These are phyloP conservation scores for Aureobasidium sp. DNA, from an alignment of 2,329 filamentous ascomycete species.

Conservation along the genomic window DNA sequence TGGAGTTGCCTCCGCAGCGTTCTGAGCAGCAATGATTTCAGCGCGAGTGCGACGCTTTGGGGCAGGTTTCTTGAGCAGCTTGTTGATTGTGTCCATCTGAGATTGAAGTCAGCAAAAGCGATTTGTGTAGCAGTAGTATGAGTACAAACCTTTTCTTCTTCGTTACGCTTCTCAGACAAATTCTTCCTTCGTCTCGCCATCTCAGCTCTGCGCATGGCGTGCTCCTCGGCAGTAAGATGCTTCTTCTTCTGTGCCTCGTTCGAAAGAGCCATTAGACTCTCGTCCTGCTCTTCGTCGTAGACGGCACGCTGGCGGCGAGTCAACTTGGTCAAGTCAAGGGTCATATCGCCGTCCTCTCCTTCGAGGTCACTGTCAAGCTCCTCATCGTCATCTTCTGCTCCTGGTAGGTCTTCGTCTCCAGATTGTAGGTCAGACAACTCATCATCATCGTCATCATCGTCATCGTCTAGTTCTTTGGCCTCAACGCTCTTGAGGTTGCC, in stretches of 20 bases:
- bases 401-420: slow-evolving; percentile 32
- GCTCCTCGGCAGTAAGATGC: slow-evolving; percentile 64
- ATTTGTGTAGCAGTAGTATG: no score
- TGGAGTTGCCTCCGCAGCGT: slow-evolving; percentile 41
- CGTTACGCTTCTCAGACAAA: slow-evolving; percentile 67
- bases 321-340: slow-evolving; percentile 58
- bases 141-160: slow-evolving; percentile 61
- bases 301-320: slow-evolving; percentile 61
- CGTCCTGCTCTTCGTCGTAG: slow-evolving; percentile 43
- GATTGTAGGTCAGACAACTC: slow-evolving; percentile 30
- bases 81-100: slow-evolving; percentile 86
- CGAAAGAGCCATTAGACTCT: slow-evolving; percentile 44
- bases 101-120: not conserved
- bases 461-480: slow-evolving; percentile 45
- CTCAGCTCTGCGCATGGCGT: slow-evolving; percentile 64
- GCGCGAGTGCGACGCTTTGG: slow-evolving; percentile 56
- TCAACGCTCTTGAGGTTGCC: slow-evolving; percentile 39
- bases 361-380: slow-evolving; percentile 35
- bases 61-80: slow-evolving; percentile 77
- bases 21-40: slow-evolving; percentile 34
- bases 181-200: slow-evolving; percentile 70
- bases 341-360: slow-evolving; percentile 39
- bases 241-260: slow-evolving; percentile 68
- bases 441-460: slow-evolving; percentile 29
- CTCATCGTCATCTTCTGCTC: slow-evolving; percentile 22